Evolutionary conservation across 805 yeast species (phyloP), one percentile per base, ranked within the genome.

Genomic region (Schwanniomyces yamadae): DNA sequence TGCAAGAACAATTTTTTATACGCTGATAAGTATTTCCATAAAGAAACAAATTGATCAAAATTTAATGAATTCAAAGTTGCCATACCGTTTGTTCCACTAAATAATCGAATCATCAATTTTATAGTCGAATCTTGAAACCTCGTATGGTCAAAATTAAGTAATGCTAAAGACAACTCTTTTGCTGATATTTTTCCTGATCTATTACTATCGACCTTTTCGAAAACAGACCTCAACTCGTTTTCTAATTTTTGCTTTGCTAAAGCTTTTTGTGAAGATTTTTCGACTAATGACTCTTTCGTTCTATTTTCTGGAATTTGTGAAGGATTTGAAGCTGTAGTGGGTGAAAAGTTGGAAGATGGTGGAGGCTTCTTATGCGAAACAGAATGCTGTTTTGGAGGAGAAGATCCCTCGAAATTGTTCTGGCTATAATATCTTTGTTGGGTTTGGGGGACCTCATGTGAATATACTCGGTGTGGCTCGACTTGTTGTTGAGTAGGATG

Each of bases 1-100:
- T 73, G 73, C 33, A 76, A 70, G 48, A 83, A 82, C 6, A 78
- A 63, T 52, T 73, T 78, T 39, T 80, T 73, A 77, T 86, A 82
- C 31, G 82, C 82, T 14, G 77, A 64, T 28, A 82, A 61, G 46
- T 82, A 80, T 49, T 80, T 78, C 86, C 87, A 80, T 37, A 82
- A 61, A 40, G 79, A 78, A 34, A 75, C 76, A 49, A 82, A 82
- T 57, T 82, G 89, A 32, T 71, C 77, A 44, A 77, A 78, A 31
- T 72, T 69, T 35, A 65, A 48, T 14, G 48, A 40, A 16, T 42
- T 43, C 33, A 47, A 40, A 9, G 40, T 46, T 2, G 55, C 36
- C 5, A 52, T 41, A 8, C 52, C 46, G 18, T 44, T 49, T 16
- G 55, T 36, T 16, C 46, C 43, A 46, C 80, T 80, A 53, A 82